Base-by-base conservation (phyloP, 1,284 basidiomycete genomes). In the Anthracocystis setariae region DNA sequence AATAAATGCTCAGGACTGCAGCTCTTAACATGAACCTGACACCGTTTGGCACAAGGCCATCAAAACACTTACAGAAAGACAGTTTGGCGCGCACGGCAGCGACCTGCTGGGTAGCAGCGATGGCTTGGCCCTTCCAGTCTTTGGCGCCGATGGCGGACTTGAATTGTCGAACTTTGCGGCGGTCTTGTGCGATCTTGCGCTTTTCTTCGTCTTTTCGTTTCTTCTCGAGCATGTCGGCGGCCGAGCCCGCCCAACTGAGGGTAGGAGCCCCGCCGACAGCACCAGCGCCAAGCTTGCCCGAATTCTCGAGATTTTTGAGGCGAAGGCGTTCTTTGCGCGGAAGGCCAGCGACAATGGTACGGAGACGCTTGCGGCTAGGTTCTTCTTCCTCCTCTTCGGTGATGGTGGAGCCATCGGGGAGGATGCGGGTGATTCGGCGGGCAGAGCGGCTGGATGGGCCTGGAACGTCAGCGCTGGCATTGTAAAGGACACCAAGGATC, bases 401-500 rank as follows among this genome's bases (percentile, higher is more conserved):
- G 60, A 73, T 46, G 38, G 51, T 60, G 33, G 65, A 53, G 24
- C 62, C 54, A 38, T 76, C 74, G 8, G 58, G 56, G 0, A 76
- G 55, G 48, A 68, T 53, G 46, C 75, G 54, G 45, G 68, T 56
- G 57, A 71, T 59, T 38, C 64, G 43, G n/a, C 71, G 48, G n/a
- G 50, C 39, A 20, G 60, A 44, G 43, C 61, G 56, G 58, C 65
- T 65, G 33, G 72, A 74, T 18, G 77, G 80, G 2, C 77, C 73
- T 8, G 76, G 74, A 10, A 78, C 71, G 44, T 77, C 78, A 42
- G 78, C 68, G 35, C 66, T 74, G 12, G 80, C 80, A 33, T 85
- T 85, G 80, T 84, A 83, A 25, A 85, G 78, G 62, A 85, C 82
- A 24, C 84, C 82, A 43, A 85, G 73, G 47, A 85, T 74, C 20